Evolutionary conservation across 352 stramenopile species (phyloP).

Genomic region (Pythium rhizo-oryzae): DNA sequence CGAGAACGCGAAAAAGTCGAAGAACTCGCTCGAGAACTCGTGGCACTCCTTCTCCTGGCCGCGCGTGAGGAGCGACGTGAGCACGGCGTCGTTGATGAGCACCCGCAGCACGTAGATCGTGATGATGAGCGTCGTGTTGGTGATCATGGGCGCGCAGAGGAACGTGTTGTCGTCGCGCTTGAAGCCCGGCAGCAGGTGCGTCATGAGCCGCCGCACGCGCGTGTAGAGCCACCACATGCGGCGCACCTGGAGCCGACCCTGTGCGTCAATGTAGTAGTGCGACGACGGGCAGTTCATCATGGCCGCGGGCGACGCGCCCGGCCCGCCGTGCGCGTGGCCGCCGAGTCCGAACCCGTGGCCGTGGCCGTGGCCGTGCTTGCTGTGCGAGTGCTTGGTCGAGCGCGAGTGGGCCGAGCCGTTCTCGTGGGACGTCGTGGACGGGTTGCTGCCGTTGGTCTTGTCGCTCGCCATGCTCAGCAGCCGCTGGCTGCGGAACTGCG

Average conservation of each 20-base stretch:
- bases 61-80: slow-evolving; percentile 42
- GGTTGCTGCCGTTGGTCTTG: slow-evolving; percentile 33
- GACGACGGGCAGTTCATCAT: slow-evolving; percentile 38
- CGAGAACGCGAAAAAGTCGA: slow-evolving; percentile 71
- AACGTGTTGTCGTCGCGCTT: slow-evolving; percentile 83
- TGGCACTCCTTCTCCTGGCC: slow-evolving; percentile 41
- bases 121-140: slow-evolving; percentile 74
- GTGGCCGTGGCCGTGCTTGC: slow-evolving; percentile 9
- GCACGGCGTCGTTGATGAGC: slow-evolving; percentile 49
- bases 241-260: slow-evolving; percentile 50
- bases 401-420: slow-evolving; percentile 24
- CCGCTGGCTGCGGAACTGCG: slow-evolving; percentile 30
- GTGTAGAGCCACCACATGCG: slow-evolving; percentile 67
- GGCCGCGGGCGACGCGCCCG: slow-evolving; percentile 8
- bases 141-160: slow-evolving; percentile 69
- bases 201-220: slow-evolving; percentile 43
- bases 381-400: slow-evolving; percentile 2
- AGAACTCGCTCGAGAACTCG: slow-evolving; percentile 57
- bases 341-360: not conserved
- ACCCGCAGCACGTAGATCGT: slow-evolving; percentile 51
- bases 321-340: not conserved
- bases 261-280: slow-evolving; percentile 68
- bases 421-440: slow-evolving; percentile 33
- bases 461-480: slow-evolving; percentile 32
- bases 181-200: slow-evolving; percentile 55